Evolutionary conservation across 2,329 filamentous ascomycete genomes (phyloP).

Genomic region (Cercospora janseana): DNA sequence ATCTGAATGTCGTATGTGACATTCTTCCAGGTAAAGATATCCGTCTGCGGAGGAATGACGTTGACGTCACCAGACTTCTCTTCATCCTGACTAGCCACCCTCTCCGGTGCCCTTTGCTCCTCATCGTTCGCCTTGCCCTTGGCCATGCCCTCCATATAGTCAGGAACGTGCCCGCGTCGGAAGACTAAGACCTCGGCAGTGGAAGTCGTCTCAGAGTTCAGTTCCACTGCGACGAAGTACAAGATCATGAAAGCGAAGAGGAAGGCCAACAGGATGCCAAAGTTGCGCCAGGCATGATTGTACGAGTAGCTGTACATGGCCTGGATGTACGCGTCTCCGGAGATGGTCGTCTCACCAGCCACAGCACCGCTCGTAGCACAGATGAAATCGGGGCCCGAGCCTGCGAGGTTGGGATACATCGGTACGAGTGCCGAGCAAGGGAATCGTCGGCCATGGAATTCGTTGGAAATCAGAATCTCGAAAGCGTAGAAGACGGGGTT

Average conservation of each 20-base stretch:
- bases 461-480: conserved; percentile 58
- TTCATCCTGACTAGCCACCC: conserved; percentile 26
- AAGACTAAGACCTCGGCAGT: conserved; percentile 71
- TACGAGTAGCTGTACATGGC: conserved; percentile 42
- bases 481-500: conserved; percentile 66
- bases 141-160: conserved; percentile 38
- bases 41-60: conserved; percentile 44
- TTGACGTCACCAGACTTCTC: conserved; percentile 37
- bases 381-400: conserved; percentile 35
- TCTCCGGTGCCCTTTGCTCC: conserved; percentile 36
- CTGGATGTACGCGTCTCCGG: conserved; percentile 40
- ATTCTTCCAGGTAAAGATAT: conserved; percentile 53
- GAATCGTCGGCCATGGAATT: conserved; percentile 45
- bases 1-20: conserved; percentile 56
- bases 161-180: conserved; percentile 43
- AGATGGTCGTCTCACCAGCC: conserved; percentile 40
- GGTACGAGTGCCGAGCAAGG: conserved; percentile 42
- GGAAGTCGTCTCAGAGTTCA: conserved; percentile 62
- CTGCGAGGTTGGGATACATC: conserved; percentile 35
- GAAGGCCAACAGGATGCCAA: conserved; percentile 66
- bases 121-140: conserved; percentile 39
- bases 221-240: conserved; percentile 63
- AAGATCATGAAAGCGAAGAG: conserved; percentile 61
- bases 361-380: conserved; percentile 43
- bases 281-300: conserved; percentile 54